Conservation (phyloP, 805 yeast genomes). For the Hermanozyma aechmeae region DNA sequence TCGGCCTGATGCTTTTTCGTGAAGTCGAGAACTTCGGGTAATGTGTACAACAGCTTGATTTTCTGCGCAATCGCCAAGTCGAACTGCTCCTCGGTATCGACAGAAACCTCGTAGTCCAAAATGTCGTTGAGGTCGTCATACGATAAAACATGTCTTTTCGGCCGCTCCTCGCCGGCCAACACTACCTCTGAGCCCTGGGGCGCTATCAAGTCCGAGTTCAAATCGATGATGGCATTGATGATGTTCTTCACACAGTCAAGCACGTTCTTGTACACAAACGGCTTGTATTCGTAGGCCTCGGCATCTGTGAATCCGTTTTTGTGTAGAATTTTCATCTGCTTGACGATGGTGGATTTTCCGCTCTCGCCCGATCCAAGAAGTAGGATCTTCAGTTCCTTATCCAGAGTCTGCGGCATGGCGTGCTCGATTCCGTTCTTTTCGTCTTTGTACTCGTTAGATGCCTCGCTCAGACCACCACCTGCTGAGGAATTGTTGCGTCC, state of each 20-base stretch:
- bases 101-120: slow-evolving; percentile 37
- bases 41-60: slow-evolving; percentile 46
- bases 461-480: too few species aligned
- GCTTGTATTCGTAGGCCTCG: slow-evolving; percentile 66
- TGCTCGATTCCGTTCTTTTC: too few species aligned
- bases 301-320: slow-evolving; percentile 63
- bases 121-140: slow-evolving; percentile 35
- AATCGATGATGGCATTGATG: slow-evolving; percentile 54
- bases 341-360: slow-evolving; percentile 74
- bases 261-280: slow-evolving; percentile 70
- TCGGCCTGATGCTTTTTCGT: slow-evolving; percentile 53
- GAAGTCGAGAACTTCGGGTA: slow-evolving; percentile 47
- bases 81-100: slow-evolving; percentile 45
- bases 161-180: background rate
- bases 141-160: slow-evolving; percentile 14
- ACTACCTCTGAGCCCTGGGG: slow-evolving; percentile 5
- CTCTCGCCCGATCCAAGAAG: slow-evolving; percentile 83
- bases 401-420: slow-evolving; percentile 1
- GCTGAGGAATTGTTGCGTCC: too few species aligned
- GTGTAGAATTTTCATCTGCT: slow-evolving; percentile 73
- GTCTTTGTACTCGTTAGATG: too few species aligned
- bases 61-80: slow-evolving; percentile 40
- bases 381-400: slow-evolving; percentile 58
- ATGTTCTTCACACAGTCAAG: slow-evolving; percentile 68
- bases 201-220: slow-evolving; percentile 30